Evolutionary conservation across 768 basidiomycete species (phyloP).

Genomic region (Myochromella boudieri): DNA sequence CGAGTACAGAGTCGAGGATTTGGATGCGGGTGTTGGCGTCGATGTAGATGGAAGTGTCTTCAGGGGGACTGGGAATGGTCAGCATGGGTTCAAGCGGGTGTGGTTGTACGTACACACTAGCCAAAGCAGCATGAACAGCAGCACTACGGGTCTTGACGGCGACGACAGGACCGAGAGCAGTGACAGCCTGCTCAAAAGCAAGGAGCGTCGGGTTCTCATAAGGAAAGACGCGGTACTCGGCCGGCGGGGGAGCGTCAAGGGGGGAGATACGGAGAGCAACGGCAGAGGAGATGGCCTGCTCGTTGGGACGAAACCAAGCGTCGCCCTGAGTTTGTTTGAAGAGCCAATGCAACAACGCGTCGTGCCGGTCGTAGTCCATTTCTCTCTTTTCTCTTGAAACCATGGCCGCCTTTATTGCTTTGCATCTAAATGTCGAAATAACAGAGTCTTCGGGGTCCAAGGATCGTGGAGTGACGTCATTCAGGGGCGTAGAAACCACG

Average conservation of each 20-base stretch:
- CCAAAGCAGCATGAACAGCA: constrained; percentile 76
- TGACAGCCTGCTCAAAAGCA: constrained; percentile 74
- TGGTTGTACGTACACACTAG: constrained; percentile 54
- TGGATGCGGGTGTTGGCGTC: constrained; percentile 86
- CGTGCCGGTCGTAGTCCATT: constrained; percentile 82
- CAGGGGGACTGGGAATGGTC: constrained; percentile 28
- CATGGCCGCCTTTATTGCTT: constrained; percentile 29
- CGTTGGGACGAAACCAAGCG: constrained; percentile 80
- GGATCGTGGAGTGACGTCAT: too few relatives aligned
- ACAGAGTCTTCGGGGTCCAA: background rate
- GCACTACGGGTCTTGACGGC: constrained; percentile 80
- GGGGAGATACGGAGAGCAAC: constrained; percentile 59
- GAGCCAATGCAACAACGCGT: constrained; percentile 78
- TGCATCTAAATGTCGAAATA: background rate
- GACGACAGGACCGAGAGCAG: constrained; percentile 75
- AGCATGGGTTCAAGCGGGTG: constrained; percentile 15
- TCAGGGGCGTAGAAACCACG: too few relatives aligned
- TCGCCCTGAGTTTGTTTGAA: constrained; percentile 80
- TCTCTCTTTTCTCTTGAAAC: constrained; percentile 50
- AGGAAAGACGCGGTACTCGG: constrained; percentile 77
- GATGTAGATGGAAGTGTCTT: constrained; percentile 63
- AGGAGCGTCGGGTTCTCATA: constrained; percentile 72
- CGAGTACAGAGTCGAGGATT: constrained; percentile 74
- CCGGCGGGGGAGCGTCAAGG: constrained; percentile 31
- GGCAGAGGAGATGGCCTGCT: constrained; percentile 70